These are phyloP conservation scores for Achlya hypogyna DNA, from an alignment of 352 stramenopile genomes.

Conservation along the genomic window DNA sequence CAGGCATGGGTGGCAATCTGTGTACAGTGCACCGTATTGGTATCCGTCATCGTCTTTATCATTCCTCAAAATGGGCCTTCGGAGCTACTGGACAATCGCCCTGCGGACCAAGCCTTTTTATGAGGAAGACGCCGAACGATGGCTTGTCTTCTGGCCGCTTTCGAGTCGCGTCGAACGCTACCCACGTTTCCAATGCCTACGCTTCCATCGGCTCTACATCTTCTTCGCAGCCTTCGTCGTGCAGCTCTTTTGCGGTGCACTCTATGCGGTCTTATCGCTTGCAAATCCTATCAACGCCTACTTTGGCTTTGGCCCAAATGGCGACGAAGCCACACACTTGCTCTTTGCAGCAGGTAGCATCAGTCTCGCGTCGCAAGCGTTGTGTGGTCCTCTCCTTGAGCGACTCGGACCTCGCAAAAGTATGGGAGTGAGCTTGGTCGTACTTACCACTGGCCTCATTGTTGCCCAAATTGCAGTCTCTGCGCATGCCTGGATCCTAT, in stretches of 20 bases:
- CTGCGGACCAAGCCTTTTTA: not conserved
- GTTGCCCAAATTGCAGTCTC: not conserved
- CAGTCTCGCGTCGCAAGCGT: not conserved
- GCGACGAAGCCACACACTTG: not conserved
- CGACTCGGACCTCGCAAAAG: not conserved
- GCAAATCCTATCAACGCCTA: not conserved
- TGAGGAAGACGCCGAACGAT: not conserved
- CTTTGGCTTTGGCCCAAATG: not conserved
- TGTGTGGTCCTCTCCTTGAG: conserved; percentile 5
- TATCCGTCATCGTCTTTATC: not conserved
- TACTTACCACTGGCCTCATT: not conserved
- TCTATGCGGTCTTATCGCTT: not conserved
- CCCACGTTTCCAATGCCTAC: not conserved
- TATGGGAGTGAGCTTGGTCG: not conserved
- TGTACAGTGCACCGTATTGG: not conserved
- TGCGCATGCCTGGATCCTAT: not conserved
- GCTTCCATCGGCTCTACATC: not conserved
- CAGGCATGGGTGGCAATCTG: not conserved
- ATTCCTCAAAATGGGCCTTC: not conserved
- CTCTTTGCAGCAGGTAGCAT: not conserved
- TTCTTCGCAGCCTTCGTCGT: not conserved
- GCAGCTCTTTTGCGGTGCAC: not conserved
- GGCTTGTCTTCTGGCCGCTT: not conserved
- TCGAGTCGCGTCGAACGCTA: not conserved
- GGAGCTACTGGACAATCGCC: not conserved